Evolutionary conservation across 352 stramenopile genomes (phyloP), one percentile per base, ranked within the genome.

Genomic region (Pythium brassicae): DNA sequence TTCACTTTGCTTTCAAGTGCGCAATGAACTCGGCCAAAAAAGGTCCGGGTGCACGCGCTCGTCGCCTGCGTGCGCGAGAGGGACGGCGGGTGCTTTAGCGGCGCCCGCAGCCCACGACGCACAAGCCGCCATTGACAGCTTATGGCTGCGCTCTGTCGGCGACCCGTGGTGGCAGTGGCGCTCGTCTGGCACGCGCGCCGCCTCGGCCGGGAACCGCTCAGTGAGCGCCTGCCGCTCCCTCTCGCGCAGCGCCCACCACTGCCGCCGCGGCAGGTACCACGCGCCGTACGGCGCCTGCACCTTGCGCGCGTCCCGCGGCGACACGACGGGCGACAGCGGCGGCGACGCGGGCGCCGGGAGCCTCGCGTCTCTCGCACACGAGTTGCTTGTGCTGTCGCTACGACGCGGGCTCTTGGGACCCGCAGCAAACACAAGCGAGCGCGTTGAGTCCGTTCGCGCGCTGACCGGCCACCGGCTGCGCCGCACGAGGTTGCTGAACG

Each of bases 161-260:
- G 58, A 17, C 9, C 27, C 26, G 17, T 59, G 52, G 60, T 76
- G 65, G 39, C 65, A 73, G 61, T 75, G 62, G 25, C 46, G 23
- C 17, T 49, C 19, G 17, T 46, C 32, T 6, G 9, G 20, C n/a
- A 27, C 17, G 3, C 40, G 32, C 20, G 44, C 19, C 20, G 34
- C 12, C 34, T 39, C 53, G 2, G 47, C 34, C 39, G 65, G 66
- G 26, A 68, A 68, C n/a, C 59, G 45, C 34, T 79, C 63, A 7
- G n/a, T 46, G 8, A 75, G 55, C 9, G 15, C 54, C 8, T 78
- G 64, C 29, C 70, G 69, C 52, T 83, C 67, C 4, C 61, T 53
- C 44, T 78, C 53, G 40, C 72, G 71, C 43, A 77, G 52, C 3
- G 54, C 39, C 75, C 78, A 86, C 78, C 78, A 88, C 48, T 86